Evolutionary conservation across 1,139 yeast genomes (phyloP).

Genomic region (Yamadazyma kanchanaburiensis): DNA sequence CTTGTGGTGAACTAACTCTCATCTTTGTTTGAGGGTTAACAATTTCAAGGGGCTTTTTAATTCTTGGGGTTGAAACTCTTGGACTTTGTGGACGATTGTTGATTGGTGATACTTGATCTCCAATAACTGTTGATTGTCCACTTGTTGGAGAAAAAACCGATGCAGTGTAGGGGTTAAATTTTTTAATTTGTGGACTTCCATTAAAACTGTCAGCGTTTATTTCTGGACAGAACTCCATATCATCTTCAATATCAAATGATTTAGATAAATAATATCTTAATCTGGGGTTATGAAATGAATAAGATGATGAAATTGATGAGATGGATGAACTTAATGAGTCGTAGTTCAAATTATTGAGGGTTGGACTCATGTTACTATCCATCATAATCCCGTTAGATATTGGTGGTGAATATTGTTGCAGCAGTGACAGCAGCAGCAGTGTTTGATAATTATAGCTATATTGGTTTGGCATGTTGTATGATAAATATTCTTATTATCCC

Average conservation of each 20-base stretch:
- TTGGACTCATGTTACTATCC: conserved; percentile 22
- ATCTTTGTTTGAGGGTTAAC: conserved; percentile 77
- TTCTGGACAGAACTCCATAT: conserved; percentile 65
- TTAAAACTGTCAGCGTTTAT: conserved; percentile 19
- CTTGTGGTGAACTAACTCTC: conserved; percentile 57
- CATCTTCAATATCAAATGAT: conserved; percentile 64
- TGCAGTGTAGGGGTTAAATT: conserved; percentile 61
- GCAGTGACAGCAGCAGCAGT: conserved; percentile 16
- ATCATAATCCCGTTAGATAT: conserved; percentile 12
- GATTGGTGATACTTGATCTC: conserved; percentile 10
- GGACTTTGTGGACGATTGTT: conserved; percentile 21
- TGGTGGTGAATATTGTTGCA: conserved; percentile 34
- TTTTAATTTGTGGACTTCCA: conserved; percentile 26
- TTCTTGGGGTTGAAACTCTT: conserved; percentile 52
- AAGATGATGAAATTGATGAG: conserved; percentile 18
- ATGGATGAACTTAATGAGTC: conserved; percentile 17
- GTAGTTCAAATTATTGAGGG: conserved; percentile 20
- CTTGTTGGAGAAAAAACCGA: conserved; percentile 48
- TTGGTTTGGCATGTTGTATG: conserved; percentile 19
- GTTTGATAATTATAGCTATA: conserved; percentile 28
- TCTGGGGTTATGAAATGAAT: conserved; percentile 41
- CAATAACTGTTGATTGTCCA: conserved; percentile 9
- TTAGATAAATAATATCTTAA: conserved; percentile 50
- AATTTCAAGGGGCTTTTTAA: conserved; percentile 65
- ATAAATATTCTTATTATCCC: conserved; percentile 4